Evolutionary conservation across 306 rosid species (phyloP), one percentile per base, ranked within the genome.

Genomic region (Inga oerstediana): DNA sequence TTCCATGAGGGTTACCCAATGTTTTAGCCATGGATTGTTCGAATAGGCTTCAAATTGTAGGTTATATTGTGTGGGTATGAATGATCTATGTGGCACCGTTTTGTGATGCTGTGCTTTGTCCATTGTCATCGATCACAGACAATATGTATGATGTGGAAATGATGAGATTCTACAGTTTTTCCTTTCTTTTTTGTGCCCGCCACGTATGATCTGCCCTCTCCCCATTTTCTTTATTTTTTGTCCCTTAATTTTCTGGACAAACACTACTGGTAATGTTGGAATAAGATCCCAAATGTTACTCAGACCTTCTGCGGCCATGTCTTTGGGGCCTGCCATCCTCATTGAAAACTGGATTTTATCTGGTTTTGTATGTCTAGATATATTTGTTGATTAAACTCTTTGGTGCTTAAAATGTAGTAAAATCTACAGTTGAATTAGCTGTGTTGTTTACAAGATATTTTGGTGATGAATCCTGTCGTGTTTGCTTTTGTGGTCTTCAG

Each of bases 401-500:
- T 17, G 32, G 5, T n/a, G 5, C 13, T 59, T 59, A 27, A 61
- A 22, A 22, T 61, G 35, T 61, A 22, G 12, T 65, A 58, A 58
- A 81, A 74, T n/a, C 27, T 72, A 43, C 10, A 9, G 74, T 79
- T 82, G 24, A 34, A 35, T 71, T 14, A 76, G 58, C 86, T 75
- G 51, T 80, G 81, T 54, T 41, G n/a, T 35, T 66, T 20, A 79
- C 76, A 59, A 15, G 37, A 72, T 27, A 43, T 70, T 72, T 75
- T 37, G 62, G 17, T 22, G 62, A 49, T 84, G 15, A 80, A 72
- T 64, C 66, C 44, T 48, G 12, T n/a, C 73, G 87, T 8, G 54
- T 27, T 10, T 80, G 43, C 68, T 80, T 70, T 61, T 67, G 52
- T 80, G 75, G 70, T 74, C 61, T 80, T 76, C 87, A 91, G 95